These are phyloP conservation scores for Tylopilus vinaceipallidus DNA, from an alignment of 768 basidiomycete genomes.

Conservation along the genomic window DNA sequence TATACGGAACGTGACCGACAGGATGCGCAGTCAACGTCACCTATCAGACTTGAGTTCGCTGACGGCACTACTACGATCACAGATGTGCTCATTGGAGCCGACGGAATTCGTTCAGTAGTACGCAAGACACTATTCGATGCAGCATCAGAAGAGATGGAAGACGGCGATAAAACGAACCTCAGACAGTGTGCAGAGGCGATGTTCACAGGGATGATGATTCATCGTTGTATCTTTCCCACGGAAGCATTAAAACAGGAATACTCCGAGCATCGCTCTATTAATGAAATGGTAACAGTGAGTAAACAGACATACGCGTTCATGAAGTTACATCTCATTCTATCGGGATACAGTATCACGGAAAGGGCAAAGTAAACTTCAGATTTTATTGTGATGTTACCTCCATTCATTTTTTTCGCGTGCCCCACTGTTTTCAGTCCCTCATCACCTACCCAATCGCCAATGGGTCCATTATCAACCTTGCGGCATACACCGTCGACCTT, in stretches of 20 bases:
- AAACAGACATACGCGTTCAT: not conserved
- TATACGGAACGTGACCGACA: constrained; percentile 10
- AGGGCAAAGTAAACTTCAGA: constrained; percentile 8
- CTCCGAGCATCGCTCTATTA: constrained; percentile 24
- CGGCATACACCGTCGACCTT: constrained; percentile 30
- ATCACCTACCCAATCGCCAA: constrained; percentile 40
- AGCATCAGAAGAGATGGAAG: not conserved
- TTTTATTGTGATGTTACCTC: not conserved
- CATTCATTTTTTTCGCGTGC: not conserved
- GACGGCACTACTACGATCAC: constrained; percentile 28
- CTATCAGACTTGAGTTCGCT: constrained; percentile 12
- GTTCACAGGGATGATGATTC: constrained; percentile 42
- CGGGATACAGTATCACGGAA: constrained; percentile 13
- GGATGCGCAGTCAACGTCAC: constrained; percentile 26
- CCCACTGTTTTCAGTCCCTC: constrained; percentile 32
- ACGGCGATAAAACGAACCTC: not conserved
- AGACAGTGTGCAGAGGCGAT: constrained; percentile 25
- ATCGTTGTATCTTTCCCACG: constrained; percentile 37
- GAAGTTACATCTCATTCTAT: constrained; percentile 7
- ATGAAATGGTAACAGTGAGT: constrained; percentile 20
- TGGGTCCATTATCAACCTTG: constrained; percentile 38
- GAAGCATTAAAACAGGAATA: constrained; percentile 25
- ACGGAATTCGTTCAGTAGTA: constrained; percentile 38
- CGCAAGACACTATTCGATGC: constrained; percentile 24
- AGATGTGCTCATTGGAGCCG: constrained; percentile 46